Base-by-base conservation (phyloP, 495 filamentous ascomycete species). In the Aspergillus indologenus region DNA sequence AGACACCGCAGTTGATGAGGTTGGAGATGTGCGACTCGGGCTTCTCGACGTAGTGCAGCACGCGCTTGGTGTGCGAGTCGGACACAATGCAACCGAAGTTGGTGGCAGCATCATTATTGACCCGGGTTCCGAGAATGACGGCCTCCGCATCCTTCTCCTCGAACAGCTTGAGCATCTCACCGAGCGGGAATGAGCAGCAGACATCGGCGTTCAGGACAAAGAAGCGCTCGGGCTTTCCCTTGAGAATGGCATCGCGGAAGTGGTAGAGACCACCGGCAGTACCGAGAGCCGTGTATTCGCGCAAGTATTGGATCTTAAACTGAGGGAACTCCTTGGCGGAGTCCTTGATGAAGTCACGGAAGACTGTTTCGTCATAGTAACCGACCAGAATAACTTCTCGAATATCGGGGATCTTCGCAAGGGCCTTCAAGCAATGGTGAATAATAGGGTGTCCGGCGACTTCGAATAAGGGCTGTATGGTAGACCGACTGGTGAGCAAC, bases 1-100 rank as follows among this genome's bases (percentile, higher is more conserved):
- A 99, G 60, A 99, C 95, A 56, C 94, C 94, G 73, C 94, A 98
- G 81, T 99, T 99, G 83, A 99, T 99, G 51, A 99, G 81, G 73
- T 98, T 97, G 57, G 90, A 95, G 74, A 99, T 98, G 75, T 96
- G 90, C 49, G 90, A 94, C 74, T 99, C 94, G 59, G 94, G 94
- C 81, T 98, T 98, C 83, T 99, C 94, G 73, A 99, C 94, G 76
- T 99, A 99, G 79, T 99, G 94, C 47, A 97, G 87, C 49, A 99
- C 94, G 51, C 92, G 90, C 73, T 92, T 92, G 67, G 90, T 96
- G 75, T 96, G 90, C 14, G 91, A 81, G 69, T 99, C 95, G 46
- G 90, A 92, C 22, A 99, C 94, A 61, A 99, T 96, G 81, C 94
- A 99, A 51, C 94, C 94, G 65, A 98, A 99, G 79, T 97, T 98